Conservation (phyloP, 2,329 filamentous ascomycete species). For the Calonectria hongkongensis region DNA sequence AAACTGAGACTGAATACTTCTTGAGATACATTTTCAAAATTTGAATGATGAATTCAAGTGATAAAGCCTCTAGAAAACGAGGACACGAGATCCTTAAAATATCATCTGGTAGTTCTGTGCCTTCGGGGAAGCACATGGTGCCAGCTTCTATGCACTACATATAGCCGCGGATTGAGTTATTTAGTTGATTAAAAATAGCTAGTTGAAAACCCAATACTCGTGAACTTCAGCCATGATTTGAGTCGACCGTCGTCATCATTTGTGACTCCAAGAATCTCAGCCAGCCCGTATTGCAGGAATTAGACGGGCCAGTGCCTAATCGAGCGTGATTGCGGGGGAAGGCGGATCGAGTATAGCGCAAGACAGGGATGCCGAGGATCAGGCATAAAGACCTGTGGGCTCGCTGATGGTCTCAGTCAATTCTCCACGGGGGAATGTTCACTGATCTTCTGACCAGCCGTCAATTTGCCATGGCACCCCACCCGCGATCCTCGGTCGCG, state of each 20-base stretch:
- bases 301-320: background rate
- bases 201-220: too few species aligned
- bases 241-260: background rate
- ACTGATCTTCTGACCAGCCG: background rate
- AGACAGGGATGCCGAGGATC: background rate
- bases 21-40: background rate
- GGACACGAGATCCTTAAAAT: background rate
- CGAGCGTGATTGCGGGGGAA: background rate
- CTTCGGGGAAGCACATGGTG: too few species aligned
- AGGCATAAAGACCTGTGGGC: background rate
- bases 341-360: background rate
- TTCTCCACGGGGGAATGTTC: slow-evolving; percentile 2
- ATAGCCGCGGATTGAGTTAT: too few species aligned
- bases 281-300: background rate
- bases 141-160: too few species aligned
- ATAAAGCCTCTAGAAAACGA: background rate
- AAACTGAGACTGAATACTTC: background rate
- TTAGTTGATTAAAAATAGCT: too few species aligned
- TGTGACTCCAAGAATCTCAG: background rate
- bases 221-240: background rate
- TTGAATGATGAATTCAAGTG: background rate
- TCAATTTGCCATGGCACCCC: background rate
- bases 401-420: background rate
- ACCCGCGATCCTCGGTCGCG: background rate
- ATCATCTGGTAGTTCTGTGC: background rate